phyloP scores from a whole-genome alignment of 441 rosid species.

The Pelargonium fulgidum region DNA sequence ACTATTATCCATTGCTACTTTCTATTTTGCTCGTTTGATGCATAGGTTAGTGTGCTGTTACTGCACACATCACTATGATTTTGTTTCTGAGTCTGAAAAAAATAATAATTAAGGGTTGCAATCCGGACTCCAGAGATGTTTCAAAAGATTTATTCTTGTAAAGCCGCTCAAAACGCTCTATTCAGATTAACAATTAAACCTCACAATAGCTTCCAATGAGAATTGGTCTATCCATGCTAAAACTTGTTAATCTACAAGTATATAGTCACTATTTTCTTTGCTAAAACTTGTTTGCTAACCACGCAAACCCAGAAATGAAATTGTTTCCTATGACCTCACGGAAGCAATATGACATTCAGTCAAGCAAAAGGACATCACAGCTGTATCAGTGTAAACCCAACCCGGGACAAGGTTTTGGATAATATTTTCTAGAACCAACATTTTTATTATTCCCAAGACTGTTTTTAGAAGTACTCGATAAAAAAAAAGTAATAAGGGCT shows the following conservation, averaged over 20 bases:
- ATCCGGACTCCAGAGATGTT: neutral
- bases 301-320: neutral
- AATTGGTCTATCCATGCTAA: neutral
- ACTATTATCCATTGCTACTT: neutral
- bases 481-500: neutral
- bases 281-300: neutral
- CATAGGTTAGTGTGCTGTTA: neutral
- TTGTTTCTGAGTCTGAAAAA: neutral
- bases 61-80: neutral
- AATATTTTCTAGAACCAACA: neutral
- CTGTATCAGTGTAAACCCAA: neutral
- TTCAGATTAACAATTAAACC: neutral
- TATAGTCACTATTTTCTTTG: neutral
- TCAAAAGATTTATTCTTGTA: neutral
- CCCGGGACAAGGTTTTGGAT: neutral
- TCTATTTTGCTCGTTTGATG: constrained; percentile 1
- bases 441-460: neutral
- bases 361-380: neutral
- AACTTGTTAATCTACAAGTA: neutral
- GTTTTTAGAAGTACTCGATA: neutral
- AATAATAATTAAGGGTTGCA: neutral
- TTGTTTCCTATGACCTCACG: neutral
- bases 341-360: neutral
- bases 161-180: neutral
- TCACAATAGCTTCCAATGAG: neutral